A percentile compares a stretch with the other conserved stretches of the same genome.
These are phyloP conservation scores for Puccinia triticina DNA, from an alignment of 1,284 basidiomycete species.

Conservation along the genomic window DNA sequence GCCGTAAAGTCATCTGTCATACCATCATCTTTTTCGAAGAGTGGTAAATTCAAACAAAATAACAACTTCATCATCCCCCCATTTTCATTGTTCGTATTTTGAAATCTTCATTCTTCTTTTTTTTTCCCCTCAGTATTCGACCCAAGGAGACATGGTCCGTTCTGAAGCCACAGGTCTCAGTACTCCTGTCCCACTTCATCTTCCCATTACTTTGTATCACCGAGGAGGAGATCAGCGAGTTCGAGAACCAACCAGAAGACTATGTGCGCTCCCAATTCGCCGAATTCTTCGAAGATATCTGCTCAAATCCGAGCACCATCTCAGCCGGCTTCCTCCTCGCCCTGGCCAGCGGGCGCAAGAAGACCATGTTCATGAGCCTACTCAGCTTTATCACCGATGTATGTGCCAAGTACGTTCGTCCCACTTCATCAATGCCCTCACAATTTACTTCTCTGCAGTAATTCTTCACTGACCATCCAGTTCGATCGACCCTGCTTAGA, in stretches of 20 bases:
- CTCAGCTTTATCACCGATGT: conserved; percentile 74
- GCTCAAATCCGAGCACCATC: conserved; percentile 72
- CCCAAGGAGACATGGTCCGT: conserved; percentile 82
- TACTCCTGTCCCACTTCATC: conserved; percentile 73
- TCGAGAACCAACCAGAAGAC: conserved; percentile 77
- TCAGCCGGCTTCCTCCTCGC: conserved; percentile 77
- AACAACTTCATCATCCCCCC: too few species aligned
- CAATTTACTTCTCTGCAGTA: not conserved
- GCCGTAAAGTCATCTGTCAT: conserved; percentile 67
- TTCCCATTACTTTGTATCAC: conserved; percentile 84
- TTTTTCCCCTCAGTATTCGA: conserved; percentile 69
- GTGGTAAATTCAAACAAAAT: conserved; percentile 67
- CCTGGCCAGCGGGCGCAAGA: conserved; percentile 74
- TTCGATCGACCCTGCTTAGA: conserved; percentile 40
- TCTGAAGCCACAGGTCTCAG: conserved; percentile 78
- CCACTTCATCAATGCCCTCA: not conserved
- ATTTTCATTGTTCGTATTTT: not conserved
- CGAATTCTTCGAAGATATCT: conserved; percentile 77
- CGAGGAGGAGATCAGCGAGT: conserved; percentile 69
- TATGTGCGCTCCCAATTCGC: conserved; percentile 71
- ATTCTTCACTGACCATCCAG: not conserved
- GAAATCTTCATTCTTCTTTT: not conserved
- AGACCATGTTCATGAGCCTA: conserved; percentile 75
- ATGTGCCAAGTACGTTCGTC: conserved; percentile 67
- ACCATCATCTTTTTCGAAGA: conserved; percentile 73